A percentile compares a stretch with the other conserved stretches of the same genome.
phyloP scores from a whole-genome alignment of 2,329 filamentous ascomycete genomes.

The Claviceps sp. region DNA sequence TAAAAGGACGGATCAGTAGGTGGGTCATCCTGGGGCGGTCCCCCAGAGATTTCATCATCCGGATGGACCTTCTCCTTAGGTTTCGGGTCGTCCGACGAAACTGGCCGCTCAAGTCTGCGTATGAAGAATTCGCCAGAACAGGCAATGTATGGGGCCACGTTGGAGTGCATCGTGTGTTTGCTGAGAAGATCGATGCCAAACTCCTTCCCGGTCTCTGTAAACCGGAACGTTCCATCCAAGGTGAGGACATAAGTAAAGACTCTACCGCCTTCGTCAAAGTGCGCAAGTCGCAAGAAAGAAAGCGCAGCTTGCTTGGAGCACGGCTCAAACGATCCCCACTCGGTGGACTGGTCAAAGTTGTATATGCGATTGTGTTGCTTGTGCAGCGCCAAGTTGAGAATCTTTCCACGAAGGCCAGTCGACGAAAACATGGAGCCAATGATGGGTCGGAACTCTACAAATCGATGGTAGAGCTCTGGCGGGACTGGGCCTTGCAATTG shows the following conservation, averaged over 20 bases:
- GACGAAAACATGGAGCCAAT: constrained; percentile 80
- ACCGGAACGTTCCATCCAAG: constrained; percentile 72
- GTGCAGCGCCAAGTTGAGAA: constrained; percentile 75
- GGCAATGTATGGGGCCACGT: constrained; percentile 82
- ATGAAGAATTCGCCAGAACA: constrained; percentile 92
- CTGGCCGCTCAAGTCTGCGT: constrained; percentile 45
- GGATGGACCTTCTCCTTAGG: constrained; percentile 38
- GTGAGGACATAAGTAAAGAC: constrained; percentile 89
- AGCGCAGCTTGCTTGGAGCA: constrained; percentile 59
- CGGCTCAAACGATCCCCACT: constrained; percentile 53
- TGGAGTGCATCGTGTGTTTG: constrained; percentile 95
- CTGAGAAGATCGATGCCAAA: constrained; percentile 87
- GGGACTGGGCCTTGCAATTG: constrained; percentile 78
- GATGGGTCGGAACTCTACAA: constrained; percentile 83
- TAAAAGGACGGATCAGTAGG: constrained; percentile 46
- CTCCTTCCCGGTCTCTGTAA: constrained; percentile 91
- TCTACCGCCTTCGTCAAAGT: constrained; percentile 73
- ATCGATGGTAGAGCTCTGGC: constrained; percentile 71
- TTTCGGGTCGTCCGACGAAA: constrained; percentile 28
- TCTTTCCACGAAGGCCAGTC: constrained; percentile 60
- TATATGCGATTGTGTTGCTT: constrained; percentile 85
- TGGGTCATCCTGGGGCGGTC: constrained; percentile 28
- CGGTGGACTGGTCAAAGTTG: constrained; percentile 67
- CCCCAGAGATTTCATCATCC: constrained; percentile 30
- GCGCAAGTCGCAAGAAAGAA: constrained; percentile 73